Percentiles rank a stretch among this genome's conserved stretches.
Evolutionary conservation across 768 basidiomycete genomes (phyloP).

Genomic region (Podaxis mareebaensis): DNA sequence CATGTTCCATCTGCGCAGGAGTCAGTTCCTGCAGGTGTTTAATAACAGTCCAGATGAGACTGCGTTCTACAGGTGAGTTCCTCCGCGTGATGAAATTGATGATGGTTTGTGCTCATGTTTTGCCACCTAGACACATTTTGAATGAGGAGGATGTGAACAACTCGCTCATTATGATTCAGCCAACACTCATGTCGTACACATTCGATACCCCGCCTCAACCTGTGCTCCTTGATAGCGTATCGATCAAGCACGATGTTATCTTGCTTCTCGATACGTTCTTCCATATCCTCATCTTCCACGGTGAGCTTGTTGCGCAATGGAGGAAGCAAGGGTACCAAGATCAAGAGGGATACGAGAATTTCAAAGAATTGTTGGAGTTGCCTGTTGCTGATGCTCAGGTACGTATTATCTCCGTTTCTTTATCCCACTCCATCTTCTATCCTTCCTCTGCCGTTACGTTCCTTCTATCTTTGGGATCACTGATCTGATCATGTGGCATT

Average conservation of each 20-base stretch:
- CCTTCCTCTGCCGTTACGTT: no score
- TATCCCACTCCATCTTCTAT: not conserved
- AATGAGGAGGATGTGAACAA: conserved; percentile 99
- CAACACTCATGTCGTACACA: conserved; percentile 97
- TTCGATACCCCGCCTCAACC: conserved; percentile 92
- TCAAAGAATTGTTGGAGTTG: conserved; percentile 87
- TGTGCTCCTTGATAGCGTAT: conserved; percentile 94
- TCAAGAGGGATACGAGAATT: conserved; percentile 98
- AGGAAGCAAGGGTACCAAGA: conserved; percentile 98
- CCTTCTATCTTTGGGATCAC: not conserved
- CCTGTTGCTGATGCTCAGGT: conserved; percentile 91
- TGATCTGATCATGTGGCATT: not conserved
- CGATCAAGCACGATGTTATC: conserved; percentile 96
- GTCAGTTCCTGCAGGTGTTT: conserved; percentile 99
- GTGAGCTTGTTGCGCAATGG: conserved; percentile 96
- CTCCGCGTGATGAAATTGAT: not conserved
- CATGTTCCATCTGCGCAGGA: conserved; percentile 98
- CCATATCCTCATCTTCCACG: conserved; percentile 99
- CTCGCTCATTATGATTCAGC: conserved; percentile 99
- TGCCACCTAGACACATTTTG: conserved; percentile 71
- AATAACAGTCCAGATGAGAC: conserved; percentile 99
- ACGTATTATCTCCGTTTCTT: conserved; percentile 17
- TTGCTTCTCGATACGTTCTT: conserved; percentile 98
- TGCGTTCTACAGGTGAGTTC: conserved; percentile 88
- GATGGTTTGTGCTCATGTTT: not conserved